Evolutionary conservation across 2,329 filamentous ascomycete genomes (phyloP), one percentile per base, ranked within the genome.

Genomic region (Lizonia empirigonia): DNA sequence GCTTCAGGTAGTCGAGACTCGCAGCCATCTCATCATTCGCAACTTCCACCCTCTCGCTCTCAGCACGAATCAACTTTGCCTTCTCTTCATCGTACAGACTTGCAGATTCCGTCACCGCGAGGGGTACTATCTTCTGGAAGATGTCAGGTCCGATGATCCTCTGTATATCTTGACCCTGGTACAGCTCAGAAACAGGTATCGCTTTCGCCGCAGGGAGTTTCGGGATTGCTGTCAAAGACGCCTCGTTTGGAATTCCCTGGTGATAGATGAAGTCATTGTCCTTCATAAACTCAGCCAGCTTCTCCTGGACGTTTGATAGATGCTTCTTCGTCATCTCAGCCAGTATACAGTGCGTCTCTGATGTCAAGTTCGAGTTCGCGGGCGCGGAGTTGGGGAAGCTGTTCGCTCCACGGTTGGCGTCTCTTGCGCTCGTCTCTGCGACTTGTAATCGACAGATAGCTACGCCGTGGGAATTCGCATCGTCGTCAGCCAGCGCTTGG

Each of bases 181-280:
- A 99, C 0, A 99, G 80, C 70, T 99, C 95, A 69, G 90, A 96
- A 23, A 99, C 93, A 0, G 94, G 93, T 56, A 99, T 97, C 3
- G 94, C 91, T 73, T 99, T 99, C 7, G 94, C 92, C 1, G 94
- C 95, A 4, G 93, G 91, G 13, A 97, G 81, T 72, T 97, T 99
- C 3, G 91, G 83, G 39, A 99, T 91, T 1, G 88, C 82, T 1
- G 90, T 78, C 10, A 99, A 77, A 22, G 87, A 88, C 4, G 91
- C 89, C 72, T 97, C 91, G 8, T 87, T 86, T 0, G 94, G 93
- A 1, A 99, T 87, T 1, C 85, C 87, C 63, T 97, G 91, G 70
- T 99, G 94, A 69, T 99, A 99, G 70, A 99, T 96, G 73, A 94
- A 97, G 70, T 99, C 94, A 62, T 99, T 99, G 73, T 99, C 94